Conservation (phyloP, 1,284 basidiomycete species). For the Fistulinella staudtii region DNA sequence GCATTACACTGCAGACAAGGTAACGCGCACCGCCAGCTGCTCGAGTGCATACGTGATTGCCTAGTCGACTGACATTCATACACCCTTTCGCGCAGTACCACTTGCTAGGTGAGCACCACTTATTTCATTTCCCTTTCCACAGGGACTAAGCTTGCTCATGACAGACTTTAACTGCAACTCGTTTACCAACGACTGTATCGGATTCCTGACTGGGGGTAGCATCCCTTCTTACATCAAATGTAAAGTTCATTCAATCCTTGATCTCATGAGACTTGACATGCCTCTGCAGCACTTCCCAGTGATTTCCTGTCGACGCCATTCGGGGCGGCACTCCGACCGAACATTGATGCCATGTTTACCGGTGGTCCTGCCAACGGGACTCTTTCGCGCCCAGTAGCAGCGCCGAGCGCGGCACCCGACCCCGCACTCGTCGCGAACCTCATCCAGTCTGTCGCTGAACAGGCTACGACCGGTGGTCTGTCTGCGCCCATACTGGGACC, state of each 20-base stretch:
- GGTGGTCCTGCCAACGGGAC: constrained; percentile 42
- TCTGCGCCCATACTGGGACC: constrained; percentile 17
- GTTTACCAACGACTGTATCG: constrained; percentile 84
- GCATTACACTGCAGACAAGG: constrained; percentile 85
- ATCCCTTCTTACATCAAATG: constrained; percentile 81
- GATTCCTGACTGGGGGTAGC: constrained; percentile 75
- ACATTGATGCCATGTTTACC: constrained; percentile 84
- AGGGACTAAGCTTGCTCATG: neutral
- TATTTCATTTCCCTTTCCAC: neutral
- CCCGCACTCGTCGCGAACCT: constrained; percentile 56
- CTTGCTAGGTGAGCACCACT: constrained; percentile 62
- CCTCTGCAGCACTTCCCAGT: constrained; percentile 67
- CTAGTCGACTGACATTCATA: constrained; percentile 1
- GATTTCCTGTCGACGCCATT: constrained; percentile 92
- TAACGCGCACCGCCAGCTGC: constrained; percentile 32
- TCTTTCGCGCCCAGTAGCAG: constrained; percentile 34
- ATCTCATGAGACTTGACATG: no score
- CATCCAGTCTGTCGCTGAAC: constrained; percentile 60
- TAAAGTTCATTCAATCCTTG: no score
- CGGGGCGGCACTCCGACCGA: constrained; percentile 80
- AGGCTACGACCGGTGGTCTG: constrained; percentile 39
- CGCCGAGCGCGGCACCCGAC: constrained; percentile 35
- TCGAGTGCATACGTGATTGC: neutral
- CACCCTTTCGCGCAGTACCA: constrained; percentile 63
- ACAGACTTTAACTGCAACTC: constrained; percentile 87